These are phyloP conservation scores for Tarenaya hassleriana DNA, from an alignment of 345 rosid species.

Conservation along the genomic window DNA sequence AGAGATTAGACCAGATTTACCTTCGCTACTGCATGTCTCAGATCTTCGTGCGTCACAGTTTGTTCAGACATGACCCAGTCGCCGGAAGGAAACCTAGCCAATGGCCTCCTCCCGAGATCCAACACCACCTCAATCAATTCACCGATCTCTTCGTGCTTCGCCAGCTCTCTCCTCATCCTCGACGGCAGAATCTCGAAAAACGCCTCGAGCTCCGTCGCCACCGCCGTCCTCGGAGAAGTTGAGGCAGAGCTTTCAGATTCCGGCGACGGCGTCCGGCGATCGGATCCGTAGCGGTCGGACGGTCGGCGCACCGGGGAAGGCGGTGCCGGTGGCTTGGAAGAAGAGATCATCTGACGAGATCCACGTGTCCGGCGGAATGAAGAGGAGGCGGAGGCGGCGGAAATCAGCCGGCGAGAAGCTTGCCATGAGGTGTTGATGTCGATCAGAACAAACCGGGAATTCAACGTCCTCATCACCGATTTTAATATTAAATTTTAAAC, in stretches of 20 bases:
- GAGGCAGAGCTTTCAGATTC: constrained; percentile 33
- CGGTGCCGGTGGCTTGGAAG: constrained; percentile 32
- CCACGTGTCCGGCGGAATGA: constrained; percentile 60
- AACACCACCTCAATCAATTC: constrained; percentile 85
- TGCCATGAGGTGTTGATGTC: constrained; percentile 68
- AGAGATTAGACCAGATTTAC: constrained; percentile 29
- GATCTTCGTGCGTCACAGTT: constrained; percentile 66
- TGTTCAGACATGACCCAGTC: constrained; percentile 77
- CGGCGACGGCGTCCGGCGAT: constrained; percentile 27
- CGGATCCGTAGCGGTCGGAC: constrained; percentile 47
- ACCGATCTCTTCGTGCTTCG: constrained; percentile 48
- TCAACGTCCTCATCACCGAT: constrained; percentile 46
- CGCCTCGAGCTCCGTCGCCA: constrained; percentile 47
- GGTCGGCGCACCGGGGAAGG: constrained; percentile 43
- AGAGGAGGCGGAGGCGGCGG: constrained; percentile 51
- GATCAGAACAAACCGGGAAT: constrained; percentile 52
- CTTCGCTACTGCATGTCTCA: constrained; percentile 70
- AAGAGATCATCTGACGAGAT: constrained; percentile 35
- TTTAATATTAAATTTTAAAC: neutral
- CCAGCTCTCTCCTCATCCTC: constrained; percentile 52
- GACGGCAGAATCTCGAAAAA: constrained; percentile 71
- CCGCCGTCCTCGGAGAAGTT: constrained; percentile 21
- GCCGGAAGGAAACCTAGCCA: constrained; percentile 90
- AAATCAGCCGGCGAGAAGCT: constrained; percentile 38
- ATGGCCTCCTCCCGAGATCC: constrained; percentile 88